These are phyloP conservation scores for Cyathus striatus DNA, from an alignment of 768 basidiomycete species.

Conservation along the genomic window DNA sequence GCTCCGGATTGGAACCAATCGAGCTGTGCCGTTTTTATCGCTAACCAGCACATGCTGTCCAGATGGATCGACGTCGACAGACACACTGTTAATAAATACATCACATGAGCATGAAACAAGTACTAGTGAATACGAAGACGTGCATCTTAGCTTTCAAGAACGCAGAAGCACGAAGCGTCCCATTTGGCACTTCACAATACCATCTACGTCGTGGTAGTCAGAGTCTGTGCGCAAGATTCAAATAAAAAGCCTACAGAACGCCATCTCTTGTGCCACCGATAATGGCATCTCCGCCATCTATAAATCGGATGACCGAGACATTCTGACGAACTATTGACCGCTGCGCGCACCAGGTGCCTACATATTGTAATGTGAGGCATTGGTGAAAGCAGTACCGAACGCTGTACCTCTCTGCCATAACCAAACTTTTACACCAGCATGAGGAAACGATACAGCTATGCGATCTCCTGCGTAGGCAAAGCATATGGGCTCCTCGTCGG, in stretches of 20 bases:
- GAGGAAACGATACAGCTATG: constrained; percentile 59
- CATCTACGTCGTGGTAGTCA: constrained; percentile 34
- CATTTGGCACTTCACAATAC: constrained; percentile 66
- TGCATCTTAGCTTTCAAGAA: constrained; percentile 60
- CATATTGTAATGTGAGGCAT: neutral
- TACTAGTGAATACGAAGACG: constrained; percentile 15
- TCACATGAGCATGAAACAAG: neutral
- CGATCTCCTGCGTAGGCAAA: constrained; percentile 52
- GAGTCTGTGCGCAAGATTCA: neutral
- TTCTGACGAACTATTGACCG: constrained; percentile 61
- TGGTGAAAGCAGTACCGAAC: constrained; percentile 1
- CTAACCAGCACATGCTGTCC: constrained; percentile 51
- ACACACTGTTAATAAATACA: constrained; percentile 29
- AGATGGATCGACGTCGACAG: constrained; percentile 45
- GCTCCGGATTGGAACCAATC: constrained; percentile 45
- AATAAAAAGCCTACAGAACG: constrained; percentile 42
- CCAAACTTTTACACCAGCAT: constrained; percentile 63
- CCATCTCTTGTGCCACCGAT: constrained; percentile 70
- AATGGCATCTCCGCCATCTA: constrained; percentile 57
- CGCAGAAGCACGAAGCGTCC: constrained; percentile 53
- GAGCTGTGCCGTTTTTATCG: constrained; percentile 42
- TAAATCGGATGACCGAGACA: constrained; percentile 58
- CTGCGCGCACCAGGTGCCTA: constrained; percentile 62
- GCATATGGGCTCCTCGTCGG: constrained; percentile 36
- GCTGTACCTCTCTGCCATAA: constrained; percentile 52